Percentiles rank a stretch among this genome's conserved stretches.
Evolutionary conservation across 108 stramenopile species (phyloP).

Genomic region (Licmophora abbreviata): DNA sequence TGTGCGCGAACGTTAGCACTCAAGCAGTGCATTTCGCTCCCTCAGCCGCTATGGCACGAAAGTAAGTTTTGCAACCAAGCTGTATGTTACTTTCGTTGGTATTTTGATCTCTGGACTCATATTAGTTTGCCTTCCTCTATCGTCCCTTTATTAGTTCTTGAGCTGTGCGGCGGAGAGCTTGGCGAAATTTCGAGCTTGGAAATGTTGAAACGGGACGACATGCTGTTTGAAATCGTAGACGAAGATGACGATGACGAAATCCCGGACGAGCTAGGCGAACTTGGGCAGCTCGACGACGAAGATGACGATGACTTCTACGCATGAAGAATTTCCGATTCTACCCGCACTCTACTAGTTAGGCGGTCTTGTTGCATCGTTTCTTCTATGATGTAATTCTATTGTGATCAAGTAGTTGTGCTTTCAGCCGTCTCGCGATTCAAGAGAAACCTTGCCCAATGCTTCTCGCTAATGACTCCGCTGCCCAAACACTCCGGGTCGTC

Average conservation of each 20-base stretch:
- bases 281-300: conserved; percentile 21
- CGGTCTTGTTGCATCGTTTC: too few species aligned
- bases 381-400: too few species aligned
- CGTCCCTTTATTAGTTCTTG: conserved; percentile 33
- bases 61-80: too few species aligned
- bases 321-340: too few species aligned
- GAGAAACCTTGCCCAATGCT: conserved; percentile 66
- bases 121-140: background rate
- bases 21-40: conserved; percentile 80
- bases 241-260: conserved; percentile 19
- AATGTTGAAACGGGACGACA: conserved; percentile 53
- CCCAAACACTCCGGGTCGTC: conserved; percentile 85
- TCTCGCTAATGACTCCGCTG: conserved; percentile 82
- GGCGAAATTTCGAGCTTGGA: conserved; percentile 60
- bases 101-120: background rate
- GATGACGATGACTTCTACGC: conserved; percentile 21
- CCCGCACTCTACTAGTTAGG: too few species aligned
- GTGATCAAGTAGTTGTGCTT: too few species aligned
- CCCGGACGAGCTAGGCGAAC: conserved; percentile 15
- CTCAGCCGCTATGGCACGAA: conserved; percentile 86
- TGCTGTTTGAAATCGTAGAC: conserved; percentile 38
- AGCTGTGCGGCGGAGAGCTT: conserved; percentile 66
- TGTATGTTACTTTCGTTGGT: background rate
- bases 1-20: conserved; percentile 63
- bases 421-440: too few species aligned